These are phyloP conservation scores for Musa acuminata DNA, from an alignment of 176 grass and related monocot genomes.

Conservation along the genomic window DNA sequence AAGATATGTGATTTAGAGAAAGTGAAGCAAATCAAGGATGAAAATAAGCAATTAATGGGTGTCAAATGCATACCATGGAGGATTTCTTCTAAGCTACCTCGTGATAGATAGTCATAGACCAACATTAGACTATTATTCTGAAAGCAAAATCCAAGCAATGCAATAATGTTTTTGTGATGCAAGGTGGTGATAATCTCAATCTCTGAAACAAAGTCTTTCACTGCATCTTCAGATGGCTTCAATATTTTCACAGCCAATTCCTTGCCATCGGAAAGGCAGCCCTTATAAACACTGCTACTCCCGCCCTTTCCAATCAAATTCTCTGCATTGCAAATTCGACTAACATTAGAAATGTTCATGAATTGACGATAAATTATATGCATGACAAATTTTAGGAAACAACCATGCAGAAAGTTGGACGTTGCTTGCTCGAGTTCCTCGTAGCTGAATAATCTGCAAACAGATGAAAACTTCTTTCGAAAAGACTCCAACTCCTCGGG, in stretches of 20 bases:
- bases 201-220: slow-evolving; percentile 76
- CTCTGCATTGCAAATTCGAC: slow-evolving; percentile 34
- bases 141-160: slow-evolving; percentile 65
- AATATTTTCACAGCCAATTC: slow-evolving; percentile 77
- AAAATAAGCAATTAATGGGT: background rate
- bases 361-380: background rate
- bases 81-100: slow-evolving; percentile 78
- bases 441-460: slow-evolving; percentile 61
- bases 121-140: slow-evolving; percentile 54
- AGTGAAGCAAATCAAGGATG: background rate
- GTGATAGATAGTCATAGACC: slow-evolving; percentile 73
- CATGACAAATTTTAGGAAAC: background rate
- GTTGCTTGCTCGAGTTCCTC: slow-evolving; percentile 54
- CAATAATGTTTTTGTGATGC: slow-evolving; percentile 62
- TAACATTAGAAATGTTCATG: slow-evolving; percentile 9
- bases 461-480: slow-evolving; percentile 53
- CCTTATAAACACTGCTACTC: slow-evolving; percentile 72
- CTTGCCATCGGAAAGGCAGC: slow-evolving; percentile 32
- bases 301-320: slow-evolving; percentile 74
- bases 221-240: slow-evolving; percentile 55
- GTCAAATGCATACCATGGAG: slow-evolving; percentile 50
- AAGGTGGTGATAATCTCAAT: slow-evolving; percentile 67
- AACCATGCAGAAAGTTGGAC: slow-evolving; percentile 60
- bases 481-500: slow-evolving; percentile 53
- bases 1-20: background rate